Percentiles rank a stretch among this genome's conserved stretches.
Conservation (phyloP, 176 grass and related monocot species). For the Carex cristatella region DNA sequence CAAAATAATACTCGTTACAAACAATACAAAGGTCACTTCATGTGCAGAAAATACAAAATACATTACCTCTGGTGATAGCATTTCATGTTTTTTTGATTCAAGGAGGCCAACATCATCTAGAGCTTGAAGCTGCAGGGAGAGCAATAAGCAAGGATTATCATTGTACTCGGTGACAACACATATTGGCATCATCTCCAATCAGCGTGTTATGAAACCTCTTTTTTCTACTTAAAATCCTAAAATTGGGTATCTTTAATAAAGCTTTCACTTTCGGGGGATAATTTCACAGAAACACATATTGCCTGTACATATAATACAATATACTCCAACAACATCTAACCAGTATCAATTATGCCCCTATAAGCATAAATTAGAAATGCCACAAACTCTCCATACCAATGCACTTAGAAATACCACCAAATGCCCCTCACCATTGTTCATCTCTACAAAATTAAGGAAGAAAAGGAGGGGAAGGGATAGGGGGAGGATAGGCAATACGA, state of each 20-base stretch:
- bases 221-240: background rate
- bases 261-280: background rate
- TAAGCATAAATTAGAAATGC: background rate
- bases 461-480: background rate
- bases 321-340: background rate
- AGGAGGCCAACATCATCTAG: slow-evolving; percentile 55
- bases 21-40: slow-evolving; percentile 11
- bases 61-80: slow-evolving; percentile 43
- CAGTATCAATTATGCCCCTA: background rate
- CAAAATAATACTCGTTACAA: background rate
- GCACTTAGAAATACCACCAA: background rate
- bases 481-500: background rate
- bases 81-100: slow-evolving; percentile 34
- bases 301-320: background rate
- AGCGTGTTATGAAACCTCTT: background rate
- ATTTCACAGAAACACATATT: background rate
- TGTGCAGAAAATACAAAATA: background rate
- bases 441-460: background rate
- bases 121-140: slow-evolving; percentile 49
- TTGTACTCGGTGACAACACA: background rate
- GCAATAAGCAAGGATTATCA: slow-evolving; percentile 8
- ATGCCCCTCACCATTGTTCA: background rate
- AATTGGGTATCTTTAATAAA: background rate
- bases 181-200: background rate
- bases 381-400: background rate